phyloP scores from a whole-genome alignment of 441 rosid species.

The Lepidium campestre region DNA sequence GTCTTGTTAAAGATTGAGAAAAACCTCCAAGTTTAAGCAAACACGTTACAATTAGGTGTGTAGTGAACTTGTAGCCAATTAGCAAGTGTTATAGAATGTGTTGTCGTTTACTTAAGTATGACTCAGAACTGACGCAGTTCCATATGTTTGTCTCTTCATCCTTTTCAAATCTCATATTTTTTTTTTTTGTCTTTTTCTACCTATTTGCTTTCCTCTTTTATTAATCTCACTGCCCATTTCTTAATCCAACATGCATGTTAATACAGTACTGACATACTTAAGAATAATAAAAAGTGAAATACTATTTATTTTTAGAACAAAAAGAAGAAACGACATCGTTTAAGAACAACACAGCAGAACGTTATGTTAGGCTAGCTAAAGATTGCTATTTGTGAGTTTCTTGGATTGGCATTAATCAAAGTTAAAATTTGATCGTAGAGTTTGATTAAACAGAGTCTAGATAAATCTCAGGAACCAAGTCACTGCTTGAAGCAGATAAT shows the following conservation, averaged over 20 bases:
- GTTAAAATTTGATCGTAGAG: neutral
- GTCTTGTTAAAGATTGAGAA: neutral
- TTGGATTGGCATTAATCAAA: neutral
- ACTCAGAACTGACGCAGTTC: constrained; percentile 18
- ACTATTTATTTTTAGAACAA: no score
- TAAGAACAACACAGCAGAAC: neutral
- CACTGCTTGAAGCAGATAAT: constrained; percentile 1
- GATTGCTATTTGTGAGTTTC: neutral
- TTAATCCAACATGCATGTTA: neutral
- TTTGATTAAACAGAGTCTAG: neutral
- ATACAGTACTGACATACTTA: neutral
- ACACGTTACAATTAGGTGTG: neutral
- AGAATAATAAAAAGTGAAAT: no score
- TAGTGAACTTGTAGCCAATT: neutral
- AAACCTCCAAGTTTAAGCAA: neutral
- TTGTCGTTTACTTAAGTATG: constrained; percentile 13
- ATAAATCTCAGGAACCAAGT: neutral
- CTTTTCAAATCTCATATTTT: neutral
- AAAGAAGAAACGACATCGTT: neutral
- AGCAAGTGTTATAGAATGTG: neutral
- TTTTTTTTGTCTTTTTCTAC: constrained; percentile 5
- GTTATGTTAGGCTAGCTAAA: neutral
- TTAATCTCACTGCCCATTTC: neutral
- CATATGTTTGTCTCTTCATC: constrained; percentile 1
- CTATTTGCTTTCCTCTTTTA: constrained; percentile 4